phyloP scores from a whole-genome alignment of 2,329 filamentous ascomycete species.

The Sarocladiaceae sp. region DNA sequence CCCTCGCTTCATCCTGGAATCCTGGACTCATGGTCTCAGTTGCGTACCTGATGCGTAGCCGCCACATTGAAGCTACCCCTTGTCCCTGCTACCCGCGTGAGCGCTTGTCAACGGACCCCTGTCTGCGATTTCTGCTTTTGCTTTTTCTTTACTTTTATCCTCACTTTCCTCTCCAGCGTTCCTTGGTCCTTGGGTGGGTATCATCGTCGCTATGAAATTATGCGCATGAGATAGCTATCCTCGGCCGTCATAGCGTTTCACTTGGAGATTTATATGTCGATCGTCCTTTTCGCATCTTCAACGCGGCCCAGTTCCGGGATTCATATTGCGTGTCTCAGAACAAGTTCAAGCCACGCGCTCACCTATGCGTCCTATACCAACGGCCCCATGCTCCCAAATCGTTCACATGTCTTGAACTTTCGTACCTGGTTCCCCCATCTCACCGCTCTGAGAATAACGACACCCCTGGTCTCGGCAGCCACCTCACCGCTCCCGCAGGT shows the following conservation, averaged over 20 bases:
- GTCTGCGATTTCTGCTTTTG: not conserved
- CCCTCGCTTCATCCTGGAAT: not conserved
- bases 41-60: not conserved
- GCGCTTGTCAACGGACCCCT: constrained; percentile 2
- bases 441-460: not conserved
- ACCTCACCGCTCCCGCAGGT: constrained; percentile 7
- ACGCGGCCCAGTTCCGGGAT: not conserved
- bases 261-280: too few species aligned
- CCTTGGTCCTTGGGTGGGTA: not conserved
- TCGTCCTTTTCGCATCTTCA: not conserved
- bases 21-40: not conserved
- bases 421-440: too few species aligned
- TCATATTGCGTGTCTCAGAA: constrained; percentile 4
- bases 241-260: too few species aligned
- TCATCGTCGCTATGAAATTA: too few species aligned
- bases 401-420: not conserved
- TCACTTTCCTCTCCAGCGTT: not conserved
- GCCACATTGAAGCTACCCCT: not conserved
- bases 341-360: not conserved
- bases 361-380: not conserved
- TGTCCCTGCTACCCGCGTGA: constrained; percentile 2
- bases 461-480: constrained; percentile 2
- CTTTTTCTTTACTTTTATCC: not conserved
- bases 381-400: not conserved
- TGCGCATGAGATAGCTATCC: too few species aligned